Conservation (phyloP, 495 filamentous ascomycete genomes). For the Annulohypoxylon nitens region DNA sequence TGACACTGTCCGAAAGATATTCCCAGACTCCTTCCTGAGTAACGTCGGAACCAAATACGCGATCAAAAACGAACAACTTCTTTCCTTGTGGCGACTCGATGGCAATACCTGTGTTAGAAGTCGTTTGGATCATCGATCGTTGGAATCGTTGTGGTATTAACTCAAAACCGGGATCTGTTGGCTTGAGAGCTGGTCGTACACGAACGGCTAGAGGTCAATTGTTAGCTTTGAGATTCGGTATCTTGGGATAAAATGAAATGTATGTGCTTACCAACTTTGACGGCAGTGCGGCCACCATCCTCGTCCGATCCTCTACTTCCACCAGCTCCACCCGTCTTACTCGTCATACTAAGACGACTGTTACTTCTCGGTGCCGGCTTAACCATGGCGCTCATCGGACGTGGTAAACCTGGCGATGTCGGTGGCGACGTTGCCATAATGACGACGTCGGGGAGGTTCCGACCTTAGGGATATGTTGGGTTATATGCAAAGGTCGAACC, state of each 20-base stretch:
- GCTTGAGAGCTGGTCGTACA: slow-evolving; percentile 87
- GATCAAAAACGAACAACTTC: slow-evolving; percentile 96
- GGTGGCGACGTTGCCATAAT: slow-evolving; percentile 70
- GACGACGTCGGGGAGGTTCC: slow-evolving; percentile 28
- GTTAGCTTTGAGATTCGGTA: slow-evolving; percentile 39
- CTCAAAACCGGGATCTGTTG: slow-evolving; percentile 91
- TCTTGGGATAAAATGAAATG: slow-evolving; percentile 1
- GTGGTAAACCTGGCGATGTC: slow-evolving; percentile 65
- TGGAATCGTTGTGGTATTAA: slow-evolving; percentile 96
- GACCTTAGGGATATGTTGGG: slow-evolving; percentile 12
- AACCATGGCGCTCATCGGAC: slow-evolving; percentile 90
- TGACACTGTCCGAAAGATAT: slow-evolving; percentile 90
- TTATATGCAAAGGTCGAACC: slow-evolving; percentile 8
- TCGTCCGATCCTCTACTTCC: slow-evolving; percentile 93
- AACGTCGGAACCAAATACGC: slow-evolving; percentile 88
- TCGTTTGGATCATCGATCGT: slow-evolving; percentile 90
- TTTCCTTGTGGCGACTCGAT: slow-evolving; percentile 92
- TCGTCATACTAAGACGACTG: slow-evolving; percentile 91
- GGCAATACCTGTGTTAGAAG: slow-evolving; percentile 82
- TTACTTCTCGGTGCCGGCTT: slow-evolving; percentile 80
- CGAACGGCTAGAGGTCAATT: slow-evolving; percentile 77
- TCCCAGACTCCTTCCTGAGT: slow-evolving; percentile 95
- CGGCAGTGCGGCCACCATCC: slow-evolving; percentile 87
- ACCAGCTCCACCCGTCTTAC: slow-evolving; percentile 79
- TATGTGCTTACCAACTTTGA: slow-evolving; percentile 95